Evolutionary conservation across 2,329 filamentous ascomycete species (phyloP), one percentile per base, ranked within the genome.

Genomic region (Cercospora sp.): DNA sequence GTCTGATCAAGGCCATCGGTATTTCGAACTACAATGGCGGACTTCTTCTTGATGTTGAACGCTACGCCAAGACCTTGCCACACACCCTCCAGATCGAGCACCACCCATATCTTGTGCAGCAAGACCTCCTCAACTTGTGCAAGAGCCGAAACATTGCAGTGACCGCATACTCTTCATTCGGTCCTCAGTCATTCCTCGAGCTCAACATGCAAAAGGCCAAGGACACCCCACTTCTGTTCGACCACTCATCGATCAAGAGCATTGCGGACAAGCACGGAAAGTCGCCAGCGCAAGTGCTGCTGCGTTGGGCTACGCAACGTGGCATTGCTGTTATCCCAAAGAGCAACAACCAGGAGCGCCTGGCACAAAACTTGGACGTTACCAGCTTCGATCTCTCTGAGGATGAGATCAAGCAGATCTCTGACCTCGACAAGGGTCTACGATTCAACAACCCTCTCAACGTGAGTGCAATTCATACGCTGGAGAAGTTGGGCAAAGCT

Each of bases 11-110:
- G 76, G 89, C 87, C 80, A 93, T 96, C 78, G 92, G 92, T 72
- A 85, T 96, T 73, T 90, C 87, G 83, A 96, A 96, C 86, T 94
- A 93, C 87, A 90, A 91, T 81, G 87, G 87, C 58, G 87, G 91
- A 81, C 84, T 92, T 71, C 81, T 96, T 77, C 90, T 94, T 80
- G 92, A 95, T 81, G 83, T 94, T 73, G 86, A 94, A 77, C 88
- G 90, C 75, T 92, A 93, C 81, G 91, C 91, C 70, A 88, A 86
- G 75, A 87, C 93, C 80, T 85, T 85, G 55, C 91, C 92, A 8
- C 90, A 91, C 45, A 89, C 90, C 49, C 89, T 95, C 69, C 93
- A 96, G 85, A 90, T 96, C 80, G 92, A 96, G 85, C 91, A 94
- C 83, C 93, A 96, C 85, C 92, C 92, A 28, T 95, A 94, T 86